phyloP scores from a whole-genome alignment of 2,329 filamentous ascomycete genomes.

The Neopestalotiopsis sp. region DNA sequence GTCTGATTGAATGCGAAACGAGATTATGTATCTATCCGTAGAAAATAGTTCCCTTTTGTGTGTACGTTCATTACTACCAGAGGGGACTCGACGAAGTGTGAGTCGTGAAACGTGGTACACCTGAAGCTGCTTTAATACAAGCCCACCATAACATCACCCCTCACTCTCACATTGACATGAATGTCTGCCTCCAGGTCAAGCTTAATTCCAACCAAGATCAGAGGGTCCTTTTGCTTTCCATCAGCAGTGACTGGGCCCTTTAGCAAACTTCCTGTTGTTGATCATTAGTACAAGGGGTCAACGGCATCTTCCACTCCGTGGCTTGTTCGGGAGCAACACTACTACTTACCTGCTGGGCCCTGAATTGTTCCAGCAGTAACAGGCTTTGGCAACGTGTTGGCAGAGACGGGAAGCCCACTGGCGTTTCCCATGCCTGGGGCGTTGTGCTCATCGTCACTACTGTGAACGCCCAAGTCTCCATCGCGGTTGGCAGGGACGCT shows the following conservation, averaged over 20 bases:
- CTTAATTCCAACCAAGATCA: conserved; percentile 66
- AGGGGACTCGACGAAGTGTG: neutral
- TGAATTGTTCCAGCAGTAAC: conserved; percentile 15
- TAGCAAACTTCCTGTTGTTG: conserved; percentile 53
- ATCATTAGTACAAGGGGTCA: neutral
- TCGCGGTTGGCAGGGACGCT: conserved; percentile 29
- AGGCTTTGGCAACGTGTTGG: conserved; percentile 23
- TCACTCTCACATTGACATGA: conserved; percentile 63
- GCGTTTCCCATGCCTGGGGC: conserved; percentile 32
- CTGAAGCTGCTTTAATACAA: conserved; percentile 50
- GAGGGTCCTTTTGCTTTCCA: conserved; percentile 61
- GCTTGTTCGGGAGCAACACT: neutral
- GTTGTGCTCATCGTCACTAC: conserved; percentile 43
- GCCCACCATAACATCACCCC: conserved; percentile 65
- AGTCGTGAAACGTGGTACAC: neutral
- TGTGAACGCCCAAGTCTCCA: conserved; percentile 31
- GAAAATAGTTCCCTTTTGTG: neutral
- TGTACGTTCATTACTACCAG: neutral
- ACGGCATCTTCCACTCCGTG: conserved; percentile 1
- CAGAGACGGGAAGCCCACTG: neutral
- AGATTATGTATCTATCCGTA: neutral
- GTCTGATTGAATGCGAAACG: neutral
- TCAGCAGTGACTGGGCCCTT: conserved; percentile 62
- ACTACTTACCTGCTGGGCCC: conserved; percentile 21
- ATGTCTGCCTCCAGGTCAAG: conserved; percentile 67